Evolutionary conservation across 2,329 filamentous ascomycete species (phyloP).

Genomic region (Incumbomyces lentus): DNA sequence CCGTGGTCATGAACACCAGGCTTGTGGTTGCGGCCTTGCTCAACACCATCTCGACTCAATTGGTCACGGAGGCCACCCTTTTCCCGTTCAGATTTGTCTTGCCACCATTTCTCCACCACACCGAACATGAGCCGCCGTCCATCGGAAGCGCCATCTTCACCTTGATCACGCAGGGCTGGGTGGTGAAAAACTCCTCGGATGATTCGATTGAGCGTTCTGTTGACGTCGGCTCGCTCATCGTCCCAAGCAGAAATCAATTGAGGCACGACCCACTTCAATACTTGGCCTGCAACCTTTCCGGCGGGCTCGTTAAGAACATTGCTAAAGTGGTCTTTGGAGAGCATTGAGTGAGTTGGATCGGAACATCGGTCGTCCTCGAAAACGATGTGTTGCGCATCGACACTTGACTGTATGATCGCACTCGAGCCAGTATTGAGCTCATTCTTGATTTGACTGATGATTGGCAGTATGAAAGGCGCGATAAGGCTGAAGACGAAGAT

Average conservation of each 20-base stretch:
- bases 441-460: slow-evolving; percentile 75
- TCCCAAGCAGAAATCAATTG: slow-evolving; percentile 85
- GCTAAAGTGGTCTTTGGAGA: slow-evolving; percentile 91
- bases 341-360: slow-evolving; percentile 89
- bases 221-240: slow-evolving; percentile 58
- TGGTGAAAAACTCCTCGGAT: slow-evolving; percentile 78
- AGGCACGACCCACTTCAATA: slow-evolving; percentile 76
- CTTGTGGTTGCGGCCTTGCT: slow-evolving; percentile 73
- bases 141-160: slow-evolving; percentile 59
- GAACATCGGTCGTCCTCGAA: slow-evolving; percentile 67
- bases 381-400: slow-evolving; percentile 74
- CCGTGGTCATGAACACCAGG: slow-evolving; percentile 73
- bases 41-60: slow-evolving; percentile 67
- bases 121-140: slow-evolving; percentile 67
- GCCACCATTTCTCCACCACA: slow-evolving; percentile 79
- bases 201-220: slow-evolving; percentile 63
- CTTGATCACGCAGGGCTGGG: slow-evolving; percentile 63
- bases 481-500: slow-evolving; percentile 86
- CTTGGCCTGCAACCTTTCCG: slow-evolving; percentile 67
- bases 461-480: slow-evolving; percentile 75
- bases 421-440: slow-evolving; percentile 78
- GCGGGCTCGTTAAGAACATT: slow-evolving; percentile 84
- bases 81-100: slow-evolving; percentile 49
- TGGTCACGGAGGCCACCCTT: slow-evolving; percentile 60
- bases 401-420: slow-evolving; percentile 77